A percentile compares a stretch with the other conserved stretches of the same genome.
These are phyloP conservation scores for Penicillium nucicola DNA, from an alignment of 495 filamentous ascomycete genomes.

Conservation along the genomic window DNA sequence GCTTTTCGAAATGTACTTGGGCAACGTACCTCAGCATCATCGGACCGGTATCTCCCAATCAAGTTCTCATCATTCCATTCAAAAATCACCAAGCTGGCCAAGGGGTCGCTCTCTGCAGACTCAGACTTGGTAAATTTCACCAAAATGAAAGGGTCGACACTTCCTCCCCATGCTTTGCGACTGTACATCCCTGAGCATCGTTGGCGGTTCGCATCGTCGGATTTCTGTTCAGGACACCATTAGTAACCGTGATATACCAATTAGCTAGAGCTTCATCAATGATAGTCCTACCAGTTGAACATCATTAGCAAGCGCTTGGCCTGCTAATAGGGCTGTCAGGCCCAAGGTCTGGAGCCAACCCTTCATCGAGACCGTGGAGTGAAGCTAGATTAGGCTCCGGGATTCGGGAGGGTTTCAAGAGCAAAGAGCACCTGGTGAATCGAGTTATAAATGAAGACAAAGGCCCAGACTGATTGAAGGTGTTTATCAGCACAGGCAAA, in stretches of 20 bases:
- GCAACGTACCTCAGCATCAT: conserved; percentile 31
- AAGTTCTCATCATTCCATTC: conserved; percentile 85
- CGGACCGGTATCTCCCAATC: conserved; percentile 56
- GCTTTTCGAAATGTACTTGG: neutral
- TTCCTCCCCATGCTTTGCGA: conserved; percentile 83
- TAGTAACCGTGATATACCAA: conserved; percentile 6
- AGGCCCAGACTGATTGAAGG: neutral
- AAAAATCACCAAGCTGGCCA: conserved; percentile 85
- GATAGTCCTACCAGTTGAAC: conserved; percentile 56
- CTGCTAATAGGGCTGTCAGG: conserved; percentile 49
- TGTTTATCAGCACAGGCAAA: conserved; percentile 1
- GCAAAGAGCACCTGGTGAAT: conserved; percentile 13
- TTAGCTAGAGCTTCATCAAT: neutral
- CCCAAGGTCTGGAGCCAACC: conserved; percentile 49
- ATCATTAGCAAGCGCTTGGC: conserved; percentile 56
- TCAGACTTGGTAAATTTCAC: conserved; percentile 71
- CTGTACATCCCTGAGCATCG: conserved; percentile 98
- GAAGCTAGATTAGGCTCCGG: conserved; percentile 29
- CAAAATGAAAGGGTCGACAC: conserved; percentile 82
- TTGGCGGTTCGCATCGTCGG: conserved; percentile 73
- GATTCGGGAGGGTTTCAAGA: conserved; percentile 11
- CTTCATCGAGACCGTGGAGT: conserved; percentile 45
- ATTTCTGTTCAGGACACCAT: conserved; percentile 47
- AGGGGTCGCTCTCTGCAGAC: conserved; percentile 57
- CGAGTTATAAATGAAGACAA: conserved; percentile 7